A percentile compares a stretch with the other conserved stretches of the same genome.
phyloP scores from a whole-genome alignment of 495 filamentous ascomycete genomes.

The Viridothelium virens region DNA sequence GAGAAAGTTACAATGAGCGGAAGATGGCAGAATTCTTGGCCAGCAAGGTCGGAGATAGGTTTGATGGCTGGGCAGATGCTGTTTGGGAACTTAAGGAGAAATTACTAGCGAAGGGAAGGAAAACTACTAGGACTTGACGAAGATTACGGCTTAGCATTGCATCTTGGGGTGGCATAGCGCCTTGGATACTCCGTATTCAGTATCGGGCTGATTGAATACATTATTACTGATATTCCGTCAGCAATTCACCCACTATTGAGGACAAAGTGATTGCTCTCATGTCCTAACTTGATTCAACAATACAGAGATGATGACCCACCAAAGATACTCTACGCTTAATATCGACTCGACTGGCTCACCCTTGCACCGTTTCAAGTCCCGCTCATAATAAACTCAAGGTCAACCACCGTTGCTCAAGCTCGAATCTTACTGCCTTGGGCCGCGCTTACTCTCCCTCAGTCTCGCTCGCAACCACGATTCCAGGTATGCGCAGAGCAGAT shows the following conservation, averaged over 20 bases:
- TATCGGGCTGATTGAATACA: too few relatives aligned
- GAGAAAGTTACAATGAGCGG: conserved; percentile 54
- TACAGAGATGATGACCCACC: not conserved
- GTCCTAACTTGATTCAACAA: not conserved
- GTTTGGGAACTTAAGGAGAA: conserved; percentile 49
- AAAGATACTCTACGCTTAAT: not conserved
- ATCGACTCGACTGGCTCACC: not conserved
- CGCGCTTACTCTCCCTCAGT: not conserved
- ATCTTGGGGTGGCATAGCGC: too few relatives aligned
- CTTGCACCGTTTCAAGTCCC: not conserved
- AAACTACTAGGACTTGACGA: conserved; percentile 22
- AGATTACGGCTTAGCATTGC: not conserved
- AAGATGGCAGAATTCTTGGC: conserved; percentile 55
- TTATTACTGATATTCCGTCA: too few relatives aligned
- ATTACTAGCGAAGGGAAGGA: conserved; percentile 49
- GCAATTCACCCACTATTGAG: not conserved
- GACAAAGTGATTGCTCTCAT: not conserved
- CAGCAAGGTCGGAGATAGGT: conserved; percentile 22
- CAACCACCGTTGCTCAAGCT: not conserved
- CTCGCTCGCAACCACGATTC: not conserved
- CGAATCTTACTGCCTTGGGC: not conserved
- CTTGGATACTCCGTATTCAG: too few relatives aligned
- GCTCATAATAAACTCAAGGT: not conserved
- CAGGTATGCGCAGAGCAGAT: not conserved
- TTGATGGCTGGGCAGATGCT: conserved; percentile 46